A percentile compares a stretch with the other conserved stretches of the same genome.
Evolutionary conservation across 495 filamentous ascomycete species (phyloP).

Genomic region (Aspergillus biplanus): DNA sequence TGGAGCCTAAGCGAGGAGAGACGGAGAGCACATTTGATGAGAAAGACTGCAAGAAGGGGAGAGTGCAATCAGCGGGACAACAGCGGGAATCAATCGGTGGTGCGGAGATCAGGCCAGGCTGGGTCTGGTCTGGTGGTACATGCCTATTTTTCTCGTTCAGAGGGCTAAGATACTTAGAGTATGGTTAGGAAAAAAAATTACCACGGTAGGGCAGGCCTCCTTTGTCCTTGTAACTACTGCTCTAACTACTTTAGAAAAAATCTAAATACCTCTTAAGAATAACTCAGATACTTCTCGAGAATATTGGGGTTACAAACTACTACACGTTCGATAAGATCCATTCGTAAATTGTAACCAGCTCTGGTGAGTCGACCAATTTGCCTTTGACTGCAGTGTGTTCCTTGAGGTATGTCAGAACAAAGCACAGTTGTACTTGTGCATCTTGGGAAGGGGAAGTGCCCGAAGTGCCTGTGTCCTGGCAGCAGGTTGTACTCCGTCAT

Average conservation of each 20-base stretch:
- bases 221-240: neutral
- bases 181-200: neutral
- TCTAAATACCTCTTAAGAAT: no score
- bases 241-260: neutral
- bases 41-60: slow-evolving; percentile 1
- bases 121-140: slow-evolving; percentile 7
- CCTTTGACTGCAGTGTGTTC: neutral
- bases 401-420: neutral
- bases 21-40: slow-evolving; percentile 4
- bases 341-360: neutral
- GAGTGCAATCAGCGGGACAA: slow-evolving; percentile 3
- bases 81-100: slow-evolving; percentile 12
- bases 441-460: neutral
- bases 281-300: no score
- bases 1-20: slow-evolving; percentile 16
- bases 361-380: neutral
- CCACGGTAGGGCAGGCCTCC: neutral
- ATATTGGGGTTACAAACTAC: no score
- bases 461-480: slow-evolving; percentile 1
- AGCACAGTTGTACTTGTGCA: neutral
- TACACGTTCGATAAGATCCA: no score
- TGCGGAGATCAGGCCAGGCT: slow-evolving; percentile 14
- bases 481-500: neutral
- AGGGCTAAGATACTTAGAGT: neutral
- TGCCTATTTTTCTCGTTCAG: neutral